phyloP scores from a whole-genome alignment of 208 protist species.

The Leishmania braziliensis region DNA sequence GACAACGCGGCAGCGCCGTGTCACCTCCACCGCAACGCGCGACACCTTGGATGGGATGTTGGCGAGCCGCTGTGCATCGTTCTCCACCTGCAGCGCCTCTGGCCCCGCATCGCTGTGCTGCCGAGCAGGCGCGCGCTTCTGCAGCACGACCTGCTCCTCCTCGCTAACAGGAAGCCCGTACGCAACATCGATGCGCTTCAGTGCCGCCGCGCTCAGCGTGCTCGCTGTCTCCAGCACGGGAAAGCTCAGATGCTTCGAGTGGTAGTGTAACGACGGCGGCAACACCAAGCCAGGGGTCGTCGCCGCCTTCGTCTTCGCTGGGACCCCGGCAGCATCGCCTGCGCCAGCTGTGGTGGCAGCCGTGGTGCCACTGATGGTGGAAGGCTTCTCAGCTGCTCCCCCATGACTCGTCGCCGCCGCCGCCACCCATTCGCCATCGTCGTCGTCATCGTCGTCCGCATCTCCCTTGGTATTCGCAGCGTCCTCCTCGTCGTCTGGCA shows the following conservation, averaged over 20 bases:
- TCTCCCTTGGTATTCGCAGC: slow-evolving; percentile 32
- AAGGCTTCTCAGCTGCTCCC: not conserved
- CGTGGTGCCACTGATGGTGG: not conserved
- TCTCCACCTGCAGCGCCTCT: slow-evolving; percentile 57
- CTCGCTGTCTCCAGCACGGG: slow-evolving; percentile 55
- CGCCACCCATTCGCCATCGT: not conserved
- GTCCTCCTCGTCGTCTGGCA: slow-evolving; percentile 38
- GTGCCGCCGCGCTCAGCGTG: slow-evolving; percentile 49
- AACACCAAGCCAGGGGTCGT: slow-evolving; percentile 61
- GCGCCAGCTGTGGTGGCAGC: not conserved
- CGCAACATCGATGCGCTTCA: slow-evolving; percentile 54
- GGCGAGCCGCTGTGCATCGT: slow-evolving; percentile 86
- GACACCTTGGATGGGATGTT: slow-evolving; percentile 85
- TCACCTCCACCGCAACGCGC: slow-evolving; percentile 19
- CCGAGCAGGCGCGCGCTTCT: slow-evolving; percentile 57
- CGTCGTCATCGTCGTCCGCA: slow-evolving; percentile 36
- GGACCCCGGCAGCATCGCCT: not conserved
- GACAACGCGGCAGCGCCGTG: slow-evolving; percentile 62
- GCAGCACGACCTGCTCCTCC: slow-evolving; percentile 70
- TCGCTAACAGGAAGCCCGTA: slow-evolving; percentile 86
- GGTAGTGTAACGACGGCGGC: slow-evolving; percentile 67
- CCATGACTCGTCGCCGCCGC: not conserved
- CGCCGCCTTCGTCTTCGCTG: not conserved
- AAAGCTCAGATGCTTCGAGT: slow-evolving; percentile 75
- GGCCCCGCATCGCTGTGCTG: slow-evolving; percentile 62